These are phyloP conservation scores for Salix suchowensis DNA, from an alignment of 345 rosid species.

Conservation along the genomic window DNA sequence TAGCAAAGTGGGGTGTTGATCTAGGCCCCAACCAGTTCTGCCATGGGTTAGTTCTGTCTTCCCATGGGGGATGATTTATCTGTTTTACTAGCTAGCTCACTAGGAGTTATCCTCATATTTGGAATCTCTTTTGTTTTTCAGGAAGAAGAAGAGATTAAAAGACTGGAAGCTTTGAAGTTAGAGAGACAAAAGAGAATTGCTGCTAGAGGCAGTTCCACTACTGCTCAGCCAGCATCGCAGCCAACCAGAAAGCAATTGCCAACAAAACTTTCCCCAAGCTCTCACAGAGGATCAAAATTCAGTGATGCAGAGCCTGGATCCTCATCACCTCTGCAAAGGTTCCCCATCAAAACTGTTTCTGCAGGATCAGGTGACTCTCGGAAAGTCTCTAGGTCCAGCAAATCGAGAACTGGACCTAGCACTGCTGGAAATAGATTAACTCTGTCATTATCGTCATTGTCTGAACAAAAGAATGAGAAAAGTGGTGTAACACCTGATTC, in stretches of 20 bases:
- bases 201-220: conserved; percentile 51
- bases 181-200: conserved; percentile 91
- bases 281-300: conserved; percentile 71
- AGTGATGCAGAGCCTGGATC: conserved; percentile 75
- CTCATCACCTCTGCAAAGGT: conserved; percentile 63
- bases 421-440: conserved; percentile 51
- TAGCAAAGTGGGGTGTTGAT: background rate
- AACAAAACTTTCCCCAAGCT: conserved; percentile 55
- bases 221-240: conserved; percentile 43
- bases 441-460: conserved; percentile 58
- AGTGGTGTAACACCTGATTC: conserved; percentile 37
- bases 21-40: background rate
- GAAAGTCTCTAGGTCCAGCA: conserved; percentile 51
- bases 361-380: conserved; percentile 43
- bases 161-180: conserved; percentile 70
- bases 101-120: background rate
- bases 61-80: background rate
- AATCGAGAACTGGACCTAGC: conserved; percentile 43
- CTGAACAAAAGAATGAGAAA: conserved; percentile 54
- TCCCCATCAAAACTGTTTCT: conserved; percentile 44
- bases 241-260: conserved; percentile 53
- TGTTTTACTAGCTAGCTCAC: conserved; percentile 7
- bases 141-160: conserved; percentile 76
- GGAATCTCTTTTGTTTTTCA: conserved; percentile 16
- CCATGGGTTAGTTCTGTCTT: background rate